Base-by-base conservation (phyloP, 805 yeast species). In the Phaffomyces antillensis region DNA sequence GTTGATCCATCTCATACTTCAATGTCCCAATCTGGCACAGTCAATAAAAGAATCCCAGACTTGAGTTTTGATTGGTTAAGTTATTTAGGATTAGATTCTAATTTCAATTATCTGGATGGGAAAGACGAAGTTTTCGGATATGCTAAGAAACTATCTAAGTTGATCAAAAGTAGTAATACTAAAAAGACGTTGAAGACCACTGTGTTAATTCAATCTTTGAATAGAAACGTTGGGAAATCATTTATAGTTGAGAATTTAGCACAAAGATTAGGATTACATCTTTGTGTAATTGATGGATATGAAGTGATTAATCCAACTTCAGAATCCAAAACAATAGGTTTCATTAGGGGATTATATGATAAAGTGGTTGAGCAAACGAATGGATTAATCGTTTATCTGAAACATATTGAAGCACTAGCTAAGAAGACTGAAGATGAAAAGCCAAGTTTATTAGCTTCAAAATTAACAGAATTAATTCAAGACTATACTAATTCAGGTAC, bases 171-270 rank as follows among this genome's bases (percentile, higher is more conserved):
- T 0, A 69, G 79, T 3, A 62, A 73, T 35, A 48, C 28, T 31
- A 61, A 49, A 40, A 54, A 53, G n/a, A 62, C 69, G 2, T 55
- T 86, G 31, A 73, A 72, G 40, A 81, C 95, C 0, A 73, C 87
- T 0, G 65, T 89, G 0, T 59, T 89, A 24, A 59, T 93, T 20
- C 76, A 74, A 41, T 86, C 96, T 4, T 66, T 79, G 54, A 75
- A 80, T 28, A 68, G 95, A 43, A 88, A 85, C 9, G 78, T 86
- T 7, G 99, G 99, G 0, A 91, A 91, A 56, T 60, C 84, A 0
- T 77, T 83, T 0, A 56, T 86, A 23, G 77, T 87, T 0, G 62
- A 72, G 41, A 75, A 76, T 44, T 56, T 79, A 2, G 72, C 86
- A 0, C 60, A 67, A 9, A 75, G 75, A 28, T 60, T 81, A 28